phyloP scores from a whole-genome alignment of 257 asterid species.

The Gentiana dahurica region DNA sequence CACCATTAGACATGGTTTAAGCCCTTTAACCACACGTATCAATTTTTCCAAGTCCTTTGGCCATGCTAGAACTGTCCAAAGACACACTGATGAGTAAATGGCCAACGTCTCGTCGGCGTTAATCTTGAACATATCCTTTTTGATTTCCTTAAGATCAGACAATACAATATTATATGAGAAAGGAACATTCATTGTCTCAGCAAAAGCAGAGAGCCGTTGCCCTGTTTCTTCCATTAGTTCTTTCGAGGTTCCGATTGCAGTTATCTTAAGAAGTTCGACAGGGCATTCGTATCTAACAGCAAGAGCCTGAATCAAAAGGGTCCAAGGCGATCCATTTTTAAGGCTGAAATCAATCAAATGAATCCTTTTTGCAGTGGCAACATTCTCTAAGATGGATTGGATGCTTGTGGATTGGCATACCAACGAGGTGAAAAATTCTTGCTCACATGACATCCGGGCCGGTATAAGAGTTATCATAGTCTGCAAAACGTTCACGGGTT shows the following conservation, averaged over 20 bases:
- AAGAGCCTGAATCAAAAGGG: conserved; percentile 21
- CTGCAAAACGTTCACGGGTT: conserved; percentile 11
- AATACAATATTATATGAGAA: too few relatives aligned
- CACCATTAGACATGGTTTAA: conserved; percentile 27
- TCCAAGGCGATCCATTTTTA: conserved; percentile 4
- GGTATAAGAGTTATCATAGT: conserved; percentile 5
- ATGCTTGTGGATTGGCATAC: too few relatives aligned
- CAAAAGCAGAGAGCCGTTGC: too few relatives aligned
- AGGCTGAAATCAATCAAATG: too few relatives aligned
- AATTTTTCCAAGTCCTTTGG: conserved; percentile 21
- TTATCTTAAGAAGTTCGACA: too few relatives aligned
- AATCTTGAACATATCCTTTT: conserved; percentile 9
- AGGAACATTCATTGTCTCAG: too few relatives aligned
- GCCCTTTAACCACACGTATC: conserved; percentile 22
- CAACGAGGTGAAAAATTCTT: too few relatives aligned
- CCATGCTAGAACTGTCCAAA: conserved; percentile 23
- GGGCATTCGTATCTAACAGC: conserved; percentile 1
- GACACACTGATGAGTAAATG: conserved; percentile 21
- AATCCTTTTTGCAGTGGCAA: too few relatives aligned
- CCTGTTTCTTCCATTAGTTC: too few relatives aligned
- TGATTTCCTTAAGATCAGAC: too few relatives aligned
- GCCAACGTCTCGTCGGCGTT: conserved; percentile 29
- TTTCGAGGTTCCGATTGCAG: too few relatives aligned
- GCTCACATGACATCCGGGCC: not conserved
- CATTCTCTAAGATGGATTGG: too few relatives aligned